Conservation (phyloP, 2,329 filamentous ascomycete genomes). For the Fusarium mexicanum region DNA sequence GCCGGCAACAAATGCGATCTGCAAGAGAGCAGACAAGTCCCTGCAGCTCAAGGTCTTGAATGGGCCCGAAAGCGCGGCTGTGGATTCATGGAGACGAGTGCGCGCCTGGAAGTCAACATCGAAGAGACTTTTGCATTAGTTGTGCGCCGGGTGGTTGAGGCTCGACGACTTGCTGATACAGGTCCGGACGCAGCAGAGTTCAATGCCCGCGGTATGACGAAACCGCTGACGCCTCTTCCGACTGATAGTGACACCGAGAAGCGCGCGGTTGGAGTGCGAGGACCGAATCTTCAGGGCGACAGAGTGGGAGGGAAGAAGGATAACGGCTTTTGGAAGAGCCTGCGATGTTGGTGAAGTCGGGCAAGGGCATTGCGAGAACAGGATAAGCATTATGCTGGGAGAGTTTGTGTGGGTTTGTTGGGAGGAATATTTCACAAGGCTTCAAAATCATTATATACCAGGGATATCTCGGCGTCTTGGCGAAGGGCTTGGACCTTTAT, state of each 20-base stretch:
- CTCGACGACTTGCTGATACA: constrained; percentile 60
- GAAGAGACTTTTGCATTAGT: constrained; percentile 86
- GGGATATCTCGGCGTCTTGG: constrained; percentile 44
- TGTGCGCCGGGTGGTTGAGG: constrained; percentile 69
- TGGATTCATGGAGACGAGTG: constrained; percentile 91
- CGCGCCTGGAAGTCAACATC: constrained; percentile 85
- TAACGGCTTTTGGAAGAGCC: constrained; percentile 64
- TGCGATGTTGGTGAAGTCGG: constrained; percentile 64
- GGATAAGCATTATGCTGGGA: background rate
- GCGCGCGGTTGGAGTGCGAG: constrained; percentile 57
- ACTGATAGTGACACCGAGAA: constrained; percentile 54
- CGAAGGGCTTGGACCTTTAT: constrained; percentile 28
- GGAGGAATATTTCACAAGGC: constrained; percentile 27
- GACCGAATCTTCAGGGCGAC: constrained; percentile 55
- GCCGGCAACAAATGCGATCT: constrained; percentile 90
- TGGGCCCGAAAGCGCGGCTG: constrained; percentile 79
- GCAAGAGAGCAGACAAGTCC: constrained; percentile 73
- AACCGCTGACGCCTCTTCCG: constrained; percentile 65
- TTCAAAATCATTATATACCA: constrained; percentile 44
- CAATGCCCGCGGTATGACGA: constrained; percentile 65
- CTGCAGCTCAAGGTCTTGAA: constrained; percentile 76
- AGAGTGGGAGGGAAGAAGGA: constrained; percentile 53
- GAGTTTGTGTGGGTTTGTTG: constrained; percentile 13
- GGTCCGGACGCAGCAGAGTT: constrained; percentile 55
- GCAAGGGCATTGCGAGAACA: background rate